Evolutionary conservation across 2,329 filamentous ascomycete genomes (phyloP), one percentile per base, ranked within the genome.

Genomic region (Fusarium sp.): DNA sequence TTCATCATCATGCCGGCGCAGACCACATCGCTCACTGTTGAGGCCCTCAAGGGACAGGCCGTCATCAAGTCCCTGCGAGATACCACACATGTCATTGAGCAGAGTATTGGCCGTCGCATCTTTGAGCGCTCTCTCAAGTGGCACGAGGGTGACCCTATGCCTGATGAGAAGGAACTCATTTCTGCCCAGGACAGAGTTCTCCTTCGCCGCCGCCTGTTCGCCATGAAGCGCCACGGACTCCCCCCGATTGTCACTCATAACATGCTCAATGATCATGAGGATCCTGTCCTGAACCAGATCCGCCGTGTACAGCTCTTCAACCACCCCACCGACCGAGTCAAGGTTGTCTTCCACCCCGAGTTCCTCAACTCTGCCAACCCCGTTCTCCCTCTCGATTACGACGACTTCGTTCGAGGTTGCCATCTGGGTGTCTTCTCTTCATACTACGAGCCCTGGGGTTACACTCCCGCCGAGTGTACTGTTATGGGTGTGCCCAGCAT

Each of bases 1-100:
- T 99, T 99, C 79, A 92, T 99, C 80, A 98, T 99, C 79, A 97
- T 99, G 94, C 96, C 96, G 4, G 96, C 96, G 2, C 94, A 98
- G 81, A 98, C 95, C 3, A 93, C 94, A 9, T 98, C 95, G 1
- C 86, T 99, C 56, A 97, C 96, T 0, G 96, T 98, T 3, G 96
- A 98, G 79, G 94, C 96, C 1, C 87, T 99, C 66, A 97, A 97
- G 81, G 96, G 96, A 45, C 96, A 99, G 81, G 96, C 96, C 1
- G 95, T 98, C 42, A 95, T 98, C 83, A 99, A 98, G 82, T 97
- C 95, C 24, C 86, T 99, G 60, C 89, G 94, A 62, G 96, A 98
- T 76, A 98, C 95, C 0, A 91, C 98, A 42, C 92, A 95, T 76
- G 91, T 96, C 76, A 97, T 99, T 74, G 94, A 98, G 82, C 89